These are phyloP conservation scores for barley (Hordeum vulgare) DNA, from an alignment of 176 grass and related monocot genomes.

Conservation along the genomic window DNA sequence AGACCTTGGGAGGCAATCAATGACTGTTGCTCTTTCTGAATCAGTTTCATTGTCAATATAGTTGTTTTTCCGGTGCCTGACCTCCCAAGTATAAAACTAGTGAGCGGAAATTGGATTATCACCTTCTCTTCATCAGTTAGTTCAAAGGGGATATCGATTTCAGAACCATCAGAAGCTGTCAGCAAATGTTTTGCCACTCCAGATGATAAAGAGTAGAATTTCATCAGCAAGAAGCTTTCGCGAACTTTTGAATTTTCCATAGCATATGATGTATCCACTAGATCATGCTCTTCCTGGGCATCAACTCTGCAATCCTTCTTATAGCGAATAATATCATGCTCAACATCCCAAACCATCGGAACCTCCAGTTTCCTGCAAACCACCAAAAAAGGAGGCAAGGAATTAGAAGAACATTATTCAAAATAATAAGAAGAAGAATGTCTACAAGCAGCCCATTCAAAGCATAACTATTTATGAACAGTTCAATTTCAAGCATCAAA, in stretches of 20 bases:
- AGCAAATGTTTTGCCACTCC: constrained; percentile 68
- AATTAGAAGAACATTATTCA: too few relatives aligned
- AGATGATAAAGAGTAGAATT: constrained; percentile 80
- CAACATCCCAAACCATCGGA: constrained; percentile 52
- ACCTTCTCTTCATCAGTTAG: constrained; percentile 75
- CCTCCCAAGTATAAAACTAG: constrained; percentile 79
- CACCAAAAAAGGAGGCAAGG: not conserved
- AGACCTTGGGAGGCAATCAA: constrained; percentile 54
- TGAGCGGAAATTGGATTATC: constrained; percentile 59
- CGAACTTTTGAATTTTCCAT: constrained; percentile 83
- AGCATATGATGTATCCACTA: constrained; percentile 8
- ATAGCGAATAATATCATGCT: constrained; percentile 44
- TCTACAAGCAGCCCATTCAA: not conserved
- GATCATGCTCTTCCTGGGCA: constrained; percentile 22
- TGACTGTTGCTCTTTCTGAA: constrained; percentile 64
- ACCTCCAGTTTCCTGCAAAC: constrained; percentile 56
- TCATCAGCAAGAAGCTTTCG: constrained; percentile 87
- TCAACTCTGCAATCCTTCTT: constrained; percentile 27
- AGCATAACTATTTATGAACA: not conserved
- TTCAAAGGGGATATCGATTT: constrained; percentile 76
- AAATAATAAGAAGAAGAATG: not conserved
- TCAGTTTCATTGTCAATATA: constrained; percentile 72
- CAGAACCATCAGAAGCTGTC: constrained; percentile 67
- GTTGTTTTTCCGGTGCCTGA: constrained; percentile 97
- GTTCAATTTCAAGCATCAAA: not conserved